Evolutionary conservation across 495 filamentous ascomycete species (phyloP).

Genomic region (Poronia punctata): DNA sequence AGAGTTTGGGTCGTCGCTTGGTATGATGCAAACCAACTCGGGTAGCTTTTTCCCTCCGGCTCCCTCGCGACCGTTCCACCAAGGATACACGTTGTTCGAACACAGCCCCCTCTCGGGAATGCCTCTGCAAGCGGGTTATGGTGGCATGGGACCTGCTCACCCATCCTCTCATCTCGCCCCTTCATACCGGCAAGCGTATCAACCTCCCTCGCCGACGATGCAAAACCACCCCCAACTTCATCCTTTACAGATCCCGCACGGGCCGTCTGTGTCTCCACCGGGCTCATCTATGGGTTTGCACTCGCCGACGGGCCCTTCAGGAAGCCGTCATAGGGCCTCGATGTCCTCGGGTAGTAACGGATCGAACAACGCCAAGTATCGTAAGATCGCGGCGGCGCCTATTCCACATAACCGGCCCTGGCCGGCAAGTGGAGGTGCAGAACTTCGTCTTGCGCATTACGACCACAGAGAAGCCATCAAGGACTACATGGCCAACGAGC

Average conservation of each 20-base stretch:
- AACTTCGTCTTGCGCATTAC: slow-evolving; percentile 41
- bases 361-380: slow-evolving; percentile 33
- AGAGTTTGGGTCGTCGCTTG: slow-evolving; percentile 20
- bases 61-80: slow-evolving; percentile 34
- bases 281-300: slow-evolving; percentile 12
- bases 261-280: slow-evolving; percentile 20
- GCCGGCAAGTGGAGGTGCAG: slow-evolving; percentile 29
- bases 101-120: slow-evolving; percentile 9
- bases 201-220: slow-evolving; percentile 17
- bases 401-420: slow-evolving; percentile 39
- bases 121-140: slow-evolving; percentile 7
- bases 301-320: slow-evolving; percentile 16
- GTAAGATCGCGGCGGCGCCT: slow-evolving; percentile 42
- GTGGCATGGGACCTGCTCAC: slow-evolving; percentile 13
- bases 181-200: slow-evolving; percentile 14
- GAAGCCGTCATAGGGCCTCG: slow-evolving; percentile 15
- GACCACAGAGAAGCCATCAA: slow-evolving; percentile 42
- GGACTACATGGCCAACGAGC: slow-evolving; percentile 37
- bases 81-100: slow-evolving; percentile 30
- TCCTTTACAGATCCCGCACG: slow-evolving; percentile 16
- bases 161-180: slow-evolving; percentile 5
- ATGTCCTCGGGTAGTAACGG: slow-evolving; percentile 20
- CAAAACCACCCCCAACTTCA: slow-evolving; percentile 14
- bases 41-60: slow-evolving; percentile 31
- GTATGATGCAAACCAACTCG: slow-evolving; percentile 31